Conservation (phyloP, 2,329 filamentous ascomycete genomes). For the Trichoderma simmonsii region DNA sequence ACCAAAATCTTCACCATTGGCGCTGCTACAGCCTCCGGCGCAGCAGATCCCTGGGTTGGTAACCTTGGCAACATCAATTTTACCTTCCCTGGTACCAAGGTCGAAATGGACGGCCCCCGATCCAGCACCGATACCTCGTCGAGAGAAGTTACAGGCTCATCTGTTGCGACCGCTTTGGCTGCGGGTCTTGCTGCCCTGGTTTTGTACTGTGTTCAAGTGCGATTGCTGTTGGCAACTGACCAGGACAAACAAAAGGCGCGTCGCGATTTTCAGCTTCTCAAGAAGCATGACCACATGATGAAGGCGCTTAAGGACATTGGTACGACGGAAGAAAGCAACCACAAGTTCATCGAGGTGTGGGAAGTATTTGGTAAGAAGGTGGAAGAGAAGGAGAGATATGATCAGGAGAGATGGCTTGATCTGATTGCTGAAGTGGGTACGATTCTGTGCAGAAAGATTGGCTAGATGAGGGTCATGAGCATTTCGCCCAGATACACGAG, state of each 20-base stretch:
- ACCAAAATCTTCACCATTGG: constrained; percentile 30
- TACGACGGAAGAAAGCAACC: constrained; percentile 23
- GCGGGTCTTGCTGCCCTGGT: constrained; percentile 32
- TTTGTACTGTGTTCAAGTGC: constrained; percentile 28
- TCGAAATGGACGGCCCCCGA: constrained; percentile 19
- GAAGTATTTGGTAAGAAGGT: constrained; percentile 25
- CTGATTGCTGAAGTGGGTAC: constrained; percentile 20
- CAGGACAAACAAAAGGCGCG: constrained; percentile 22
- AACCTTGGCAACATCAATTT: constrained; percentile 28
- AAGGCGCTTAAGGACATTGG: constrained; percentile 23
- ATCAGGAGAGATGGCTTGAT: constrained; percentile 20
- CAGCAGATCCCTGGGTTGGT: constrained; percentile 21
- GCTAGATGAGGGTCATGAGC: not conserved
- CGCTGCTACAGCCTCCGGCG: constrained; percentile 23
- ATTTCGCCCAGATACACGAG: not conserved
- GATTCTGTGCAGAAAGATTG: constrained; percentile 18
- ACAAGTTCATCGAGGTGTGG: constrained; percentile 30
- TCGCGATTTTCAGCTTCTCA: constrained; percentile 15
- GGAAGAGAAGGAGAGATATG: constrained; percentile 20
- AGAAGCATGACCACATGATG: constrained; percentile 23
- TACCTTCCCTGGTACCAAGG: constrained; percentile 31
- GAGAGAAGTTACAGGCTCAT: constrained; percentile 24
- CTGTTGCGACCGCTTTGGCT: constrained; percentile 31
- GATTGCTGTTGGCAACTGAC: constrained; percentile 17
- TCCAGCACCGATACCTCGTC: not conserved